Conservation (phyloP, 1,284 basidiomycete species). For the Fomitopsis palustris region DNA sequence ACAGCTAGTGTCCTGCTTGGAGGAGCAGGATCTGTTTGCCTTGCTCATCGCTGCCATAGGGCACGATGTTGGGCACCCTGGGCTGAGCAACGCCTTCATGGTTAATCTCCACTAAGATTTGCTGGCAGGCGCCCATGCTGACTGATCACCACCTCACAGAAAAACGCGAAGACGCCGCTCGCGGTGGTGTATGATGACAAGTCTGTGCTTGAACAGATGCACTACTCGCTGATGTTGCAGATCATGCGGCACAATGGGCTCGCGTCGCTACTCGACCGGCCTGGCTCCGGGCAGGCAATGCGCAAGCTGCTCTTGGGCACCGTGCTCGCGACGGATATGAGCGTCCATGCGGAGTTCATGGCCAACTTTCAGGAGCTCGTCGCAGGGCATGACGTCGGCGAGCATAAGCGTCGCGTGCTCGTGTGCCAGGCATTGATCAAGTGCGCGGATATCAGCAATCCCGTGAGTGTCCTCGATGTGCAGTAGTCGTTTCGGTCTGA, state of each 20-base stretch:
- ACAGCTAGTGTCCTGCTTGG: constrained; percentile 49
- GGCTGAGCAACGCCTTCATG: constrained; percentile 89
- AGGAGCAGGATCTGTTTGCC: constrained; percentile 74
- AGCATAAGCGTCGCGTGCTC: constrained; percentile 57
- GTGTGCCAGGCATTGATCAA: constrained; percentile 92
- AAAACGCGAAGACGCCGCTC: constrained; percentile 88
- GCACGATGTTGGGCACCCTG: constrained; percentile 94
- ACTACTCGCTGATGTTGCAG: constrained; percentile 79
- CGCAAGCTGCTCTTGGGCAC: constrained; percentile 74
- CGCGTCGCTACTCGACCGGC: constrained; percentile 56
- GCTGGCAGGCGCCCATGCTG: constrained; percentile 3
- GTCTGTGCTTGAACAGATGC: constrained; percentile 91
- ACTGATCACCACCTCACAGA: constrained; percentile 44
- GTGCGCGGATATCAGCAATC: constrained; percentile 96
- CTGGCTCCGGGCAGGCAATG: constrained; percentile 49
- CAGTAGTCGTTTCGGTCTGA: constrained; percentile 3
- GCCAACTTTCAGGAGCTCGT: constrained; percentile 49
- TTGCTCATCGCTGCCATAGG: constrained; percentile 89
- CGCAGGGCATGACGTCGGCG: constrained; percentile 34
- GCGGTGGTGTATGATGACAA: constrained; percentile 86
- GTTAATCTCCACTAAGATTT: constrained; percentile 37
- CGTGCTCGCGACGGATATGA: constrained; percentile 92
- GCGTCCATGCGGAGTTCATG: constrained; percentile 85
- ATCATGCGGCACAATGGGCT: constrained; percentile 83
- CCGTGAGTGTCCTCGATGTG: constrained; percentile 50